Conservation (phyloP, 176 grass and related monocot genomes). For the Poa annua region DNA sequence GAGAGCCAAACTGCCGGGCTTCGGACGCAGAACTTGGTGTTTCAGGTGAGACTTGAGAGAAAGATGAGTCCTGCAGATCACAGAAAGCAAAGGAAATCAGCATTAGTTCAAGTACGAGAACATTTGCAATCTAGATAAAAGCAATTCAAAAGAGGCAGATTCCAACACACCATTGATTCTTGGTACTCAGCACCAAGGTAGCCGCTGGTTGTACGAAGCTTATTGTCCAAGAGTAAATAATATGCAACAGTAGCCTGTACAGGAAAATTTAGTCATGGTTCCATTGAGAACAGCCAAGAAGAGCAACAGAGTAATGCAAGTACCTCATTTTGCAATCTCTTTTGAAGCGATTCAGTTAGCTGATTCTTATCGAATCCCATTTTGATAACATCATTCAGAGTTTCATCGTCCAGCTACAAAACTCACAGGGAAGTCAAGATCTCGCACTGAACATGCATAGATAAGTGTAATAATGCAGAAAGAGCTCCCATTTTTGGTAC, state of each 20-base stretch:
- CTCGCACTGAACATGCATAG: neutral
- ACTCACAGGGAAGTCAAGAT: constrained; percentile 35
- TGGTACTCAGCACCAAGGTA: constrained; percentile 85
- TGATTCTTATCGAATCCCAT: constrained; percentile 87
- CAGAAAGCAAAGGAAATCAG: constrained; percentile 33
- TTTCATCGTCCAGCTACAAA: constrained; percentile 84
- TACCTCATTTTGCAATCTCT: constrained; percentile 91
- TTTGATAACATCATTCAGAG: constrained; percentile 79
- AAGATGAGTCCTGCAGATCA: constrained; percentile 56
- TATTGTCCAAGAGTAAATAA: constrained; percentile 96
- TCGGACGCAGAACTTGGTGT: constrained; percentile 55
- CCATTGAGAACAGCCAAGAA: constrained; percentile 15
- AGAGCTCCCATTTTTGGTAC: neutral
- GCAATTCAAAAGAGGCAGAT: constrained; percentile 2
- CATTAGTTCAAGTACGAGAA: constrained; percentile 25
- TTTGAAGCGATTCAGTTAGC: constrained; percentile 78
- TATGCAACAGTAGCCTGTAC: constrained; percentile 89
- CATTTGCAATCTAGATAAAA: constrained; percentile 1
- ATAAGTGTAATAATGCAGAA: neutral
- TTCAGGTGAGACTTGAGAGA: constrained; percentile 56
- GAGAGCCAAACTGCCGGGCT: constrained; percentile 54
- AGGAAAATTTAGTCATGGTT: constrained; percentile 37
- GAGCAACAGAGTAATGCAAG: constrained; percentile 9
- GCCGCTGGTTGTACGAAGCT: constrained; percentile 70
- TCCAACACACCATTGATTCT: constrained; percentile 69